Conservation (phyloP, 768 basidiomycete species). For the Holtermanniella nyarrowii region DNA sequence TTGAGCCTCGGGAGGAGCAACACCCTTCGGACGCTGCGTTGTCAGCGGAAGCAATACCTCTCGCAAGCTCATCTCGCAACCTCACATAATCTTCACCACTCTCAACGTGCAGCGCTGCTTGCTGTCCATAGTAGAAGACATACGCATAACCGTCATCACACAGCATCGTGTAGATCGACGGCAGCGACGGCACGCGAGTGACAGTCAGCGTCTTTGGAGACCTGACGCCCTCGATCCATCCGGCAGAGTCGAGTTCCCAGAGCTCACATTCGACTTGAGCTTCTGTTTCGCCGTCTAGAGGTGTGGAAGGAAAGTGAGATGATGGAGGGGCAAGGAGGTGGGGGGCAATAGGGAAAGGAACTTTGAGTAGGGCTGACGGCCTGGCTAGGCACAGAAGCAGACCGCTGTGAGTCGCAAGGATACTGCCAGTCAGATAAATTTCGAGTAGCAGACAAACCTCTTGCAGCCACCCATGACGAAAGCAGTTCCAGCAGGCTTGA, state of each 20-base stretch:
- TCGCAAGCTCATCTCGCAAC: too few relatives aligned
- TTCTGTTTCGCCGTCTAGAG: slow-evolving; percentile 28
- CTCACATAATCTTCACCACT: not conserved
- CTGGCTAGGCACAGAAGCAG: slow-evolving; percentile 21
- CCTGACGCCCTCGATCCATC: not conserved
- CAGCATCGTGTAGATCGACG: slow-evolving; percentile 18
- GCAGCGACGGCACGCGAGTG: slow-evolving; percentile 17
- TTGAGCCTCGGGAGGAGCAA: not conserved
- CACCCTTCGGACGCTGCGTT: not conserved
- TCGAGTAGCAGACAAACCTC: not conserved
- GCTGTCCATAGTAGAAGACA: slow-evolving; percentile 16
- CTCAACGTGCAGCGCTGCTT: slow-evolving; percentile 7
- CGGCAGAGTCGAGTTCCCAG: slow-evolving; percentile 18
- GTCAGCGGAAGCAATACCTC: too few relatives aligned
- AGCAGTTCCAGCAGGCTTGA: slow-evolving; percentile 14
- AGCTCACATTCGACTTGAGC: slow-evolving; percentile 29
- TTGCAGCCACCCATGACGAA: slow-evolving; percentile 27
- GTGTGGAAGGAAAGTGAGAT: slow-evolving; percentile 26
- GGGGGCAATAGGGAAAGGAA: slow-evolving; percentile 29
- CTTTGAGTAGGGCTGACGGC: slow-evolving; percentile 17
- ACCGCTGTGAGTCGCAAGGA: slow-evolving; percentile 5
- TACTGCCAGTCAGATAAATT: slow-evolving; percentile 10
- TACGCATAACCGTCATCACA: slow-evolving; percentile 22
- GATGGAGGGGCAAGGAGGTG: slow-evolving; percentile 15
- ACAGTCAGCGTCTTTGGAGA: slow-evolving; percentile 6